Percentiles rank a stretch among this genome's conserved stretches.
Conservation (phyloP, 306 rosid genomes). For the Cucumis melo region DNA sequence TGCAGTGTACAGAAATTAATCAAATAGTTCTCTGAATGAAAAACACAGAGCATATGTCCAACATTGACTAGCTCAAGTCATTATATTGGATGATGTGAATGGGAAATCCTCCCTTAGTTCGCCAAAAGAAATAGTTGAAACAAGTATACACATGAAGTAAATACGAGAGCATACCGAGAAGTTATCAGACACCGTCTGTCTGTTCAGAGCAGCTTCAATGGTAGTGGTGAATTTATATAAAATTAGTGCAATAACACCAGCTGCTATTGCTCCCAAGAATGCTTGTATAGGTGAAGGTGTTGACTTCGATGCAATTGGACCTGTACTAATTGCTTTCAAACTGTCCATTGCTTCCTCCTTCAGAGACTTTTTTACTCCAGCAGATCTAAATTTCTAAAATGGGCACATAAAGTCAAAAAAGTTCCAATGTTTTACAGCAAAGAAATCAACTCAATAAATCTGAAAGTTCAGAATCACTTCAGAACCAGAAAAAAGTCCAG, state of each 20-base stretch:
- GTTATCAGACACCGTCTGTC: slow-evolving; percentile 68
- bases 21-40: not conserved
- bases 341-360: slow-evolving; percentile 75
- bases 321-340: slow-evolving; percentile 55
- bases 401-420: not conserved
- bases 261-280: slow-evolving; percentile 71
- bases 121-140: not conserved
- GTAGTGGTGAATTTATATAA: slow-evolving; percentile 75
- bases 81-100: not conserved
- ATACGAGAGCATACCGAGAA: slow-evolving; percentile 40
- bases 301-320: slow-evolving; percentile 35
- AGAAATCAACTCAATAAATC: not conserved
- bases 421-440: not conserved
- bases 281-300: slow-evolving; percentile 72
- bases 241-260: slow-evolving; percentile 66
- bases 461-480: not conserved
- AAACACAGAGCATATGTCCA: not conserved
- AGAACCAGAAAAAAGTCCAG: not conserved
- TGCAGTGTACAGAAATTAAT: not conserved
- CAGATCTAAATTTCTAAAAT: slow-evolving; percentile 76
- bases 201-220: slow-evolving; percentile 66
- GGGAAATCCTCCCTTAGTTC: not conserved
- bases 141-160: not conserved
- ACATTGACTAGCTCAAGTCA: not conserved
- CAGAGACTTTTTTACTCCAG: slow-evolving; percentile 52